These are phyloP conservation scores for Parmelia sp. DNA, from an alignment of 495 filamentous ascomycete genomes.

Conservation along the genomic window DNA sequence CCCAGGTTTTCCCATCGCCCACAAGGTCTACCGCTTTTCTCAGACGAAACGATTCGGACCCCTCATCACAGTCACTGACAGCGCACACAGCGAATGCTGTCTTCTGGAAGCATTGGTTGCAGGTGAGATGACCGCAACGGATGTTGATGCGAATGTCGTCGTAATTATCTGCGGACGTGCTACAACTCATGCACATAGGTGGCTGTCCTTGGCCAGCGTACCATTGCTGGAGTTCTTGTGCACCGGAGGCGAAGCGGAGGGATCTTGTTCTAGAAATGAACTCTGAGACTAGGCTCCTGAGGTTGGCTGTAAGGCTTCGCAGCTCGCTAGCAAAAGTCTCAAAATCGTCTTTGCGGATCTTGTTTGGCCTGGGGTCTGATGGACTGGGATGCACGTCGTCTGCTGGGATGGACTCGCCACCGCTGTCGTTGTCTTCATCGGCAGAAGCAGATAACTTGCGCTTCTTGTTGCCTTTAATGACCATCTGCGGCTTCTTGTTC, in stretches of 20 bases:
- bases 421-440: not conserved
- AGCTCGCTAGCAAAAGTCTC: not conserved
- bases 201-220: not conserved
- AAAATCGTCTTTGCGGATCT: not conserved
- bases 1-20: not conserved
- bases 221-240: not conserved
- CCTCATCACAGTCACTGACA: not conserved
- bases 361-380: not conserved
- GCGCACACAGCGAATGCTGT: not conserved
- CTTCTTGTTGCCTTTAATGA: not conserved
- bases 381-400: not conserved
- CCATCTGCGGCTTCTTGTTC: not conserved
- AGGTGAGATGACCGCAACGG: slow-evolving; percentile 49
- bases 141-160: slow-evolving; percentile 35
- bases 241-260: not conserved
- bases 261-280: not conserved
- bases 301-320: not conserved
- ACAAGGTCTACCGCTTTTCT: not conserved
- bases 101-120: slow-evolving; percentile 32
- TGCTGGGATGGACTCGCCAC: not conserved
- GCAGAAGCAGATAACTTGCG: not conserved
- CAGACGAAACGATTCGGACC: not conserved
- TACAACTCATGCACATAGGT: not conserved
- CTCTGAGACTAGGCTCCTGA: not conserved
- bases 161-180: not conserved